Evolutionary conservation across 2,329 filamentous ascomycete genomes (phyloP), one percentile per base, ranked within the genome.

Genomic region (Decorospora gaudefroyi): DNA sequence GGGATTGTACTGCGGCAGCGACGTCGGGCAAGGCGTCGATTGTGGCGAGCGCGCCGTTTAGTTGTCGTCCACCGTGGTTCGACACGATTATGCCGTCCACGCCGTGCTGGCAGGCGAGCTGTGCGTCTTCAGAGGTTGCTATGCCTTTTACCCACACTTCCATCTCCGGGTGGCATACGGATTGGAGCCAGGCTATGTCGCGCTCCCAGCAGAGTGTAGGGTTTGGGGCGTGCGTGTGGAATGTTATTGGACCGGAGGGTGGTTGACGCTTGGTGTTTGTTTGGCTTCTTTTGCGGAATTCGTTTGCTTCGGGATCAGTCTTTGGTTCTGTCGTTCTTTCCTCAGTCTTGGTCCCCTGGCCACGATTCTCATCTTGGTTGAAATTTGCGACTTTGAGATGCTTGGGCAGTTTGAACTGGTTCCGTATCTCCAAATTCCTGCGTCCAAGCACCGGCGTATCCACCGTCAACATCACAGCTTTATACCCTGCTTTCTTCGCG

Each of bases 1-100:
- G 56, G 4, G 49, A 52, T 1, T 39, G 42, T 38, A 95, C 85
- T 1, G 59, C 57, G 1, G 65, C 55, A 6, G 76, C 63, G 0
- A 76, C 73, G 38, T 90, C 82, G 0, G 90, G 89, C 13, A 65
- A 27, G 2, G 53, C 53, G 25, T 64, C 62, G 11, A 65, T 48
- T 1, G 61, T 65, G 4, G 62, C 61, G 2, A 79, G 75, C 0
- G 75, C 73, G 4, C 65, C 66, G 46, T 79, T 76, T 22, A 79
- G 65, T 53, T 78, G 76, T 7, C 78, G 66, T 1, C 78, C 78
- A 2, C 78, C 78, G 42, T 81, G 78, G 49, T 80, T 80, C 13
- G 71, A 74, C 4, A 80, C 60, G 12, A 78, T 49, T 17, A 80
- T 72, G 1, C 75, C 77, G 19, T 75, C 66, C 22, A 73, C 67